Conservation (phyloP, 2,329 filamentous ascomycete species). For the Pestalotiopsis sp. region DNA sequence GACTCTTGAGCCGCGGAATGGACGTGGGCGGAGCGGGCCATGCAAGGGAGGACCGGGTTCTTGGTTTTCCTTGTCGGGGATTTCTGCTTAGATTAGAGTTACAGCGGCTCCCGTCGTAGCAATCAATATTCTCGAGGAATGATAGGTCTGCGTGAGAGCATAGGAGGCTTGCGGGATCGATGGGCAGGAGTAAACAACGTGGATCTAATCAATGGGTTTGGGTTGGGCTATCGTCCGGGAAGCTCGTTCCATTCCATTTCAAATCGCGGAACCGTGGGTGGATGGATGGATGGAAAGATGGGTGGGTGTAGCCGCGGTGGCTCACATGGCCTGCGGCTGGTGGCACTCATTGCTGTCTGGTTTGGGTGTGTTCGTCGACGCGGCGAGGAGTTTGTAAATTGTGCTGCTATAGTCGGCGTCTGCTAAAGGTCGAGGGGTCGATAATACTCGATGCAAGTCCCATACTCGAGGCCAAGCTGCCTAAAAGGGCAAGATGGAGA, state of each 20-base stretch:
- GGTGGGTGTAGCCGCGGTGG: neutral
- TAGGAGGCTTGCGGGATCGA: neutral
- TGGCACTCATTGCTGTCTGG: neutral
- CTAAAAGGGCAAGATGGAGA: conserved; percentile 1
- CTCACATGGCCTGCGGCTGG: neutral
- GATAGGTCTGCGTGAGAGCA: neutral
- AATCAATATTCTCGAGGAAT: neutral
- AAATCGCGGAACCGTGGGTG: too few species aligned
- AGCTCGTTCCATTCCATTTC: neutral
- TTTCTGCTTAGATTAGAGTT: neutral
- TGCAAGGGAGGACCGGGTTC: neutral
- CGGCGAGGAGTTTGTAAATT: neutral
- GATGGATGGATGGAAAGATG: too few species aligned
- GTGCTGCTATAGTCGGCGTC: neutral
- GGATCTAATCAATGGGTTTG: neutral
- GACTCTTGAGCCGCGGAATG: neutral
- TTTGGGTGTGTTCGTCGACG: neutral
- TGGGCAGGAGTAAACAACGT: neutral
- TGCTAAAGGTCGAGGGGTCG: neutral
- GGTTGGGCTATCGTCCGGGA: neutral
- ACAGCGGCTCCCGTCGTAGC: neutral
- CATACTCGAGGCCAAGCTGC: neutral
- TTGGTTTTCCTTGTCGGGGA: neutral
- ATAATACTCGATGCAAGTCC: neutral
- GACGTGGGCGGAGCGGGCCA: neutral